Evolutionary conservation across 1,284 basidiomycete species (phyloP), one percentile per base, ranked within the genome.

Genomic region (Agroathelia rolfsii): DNA sequence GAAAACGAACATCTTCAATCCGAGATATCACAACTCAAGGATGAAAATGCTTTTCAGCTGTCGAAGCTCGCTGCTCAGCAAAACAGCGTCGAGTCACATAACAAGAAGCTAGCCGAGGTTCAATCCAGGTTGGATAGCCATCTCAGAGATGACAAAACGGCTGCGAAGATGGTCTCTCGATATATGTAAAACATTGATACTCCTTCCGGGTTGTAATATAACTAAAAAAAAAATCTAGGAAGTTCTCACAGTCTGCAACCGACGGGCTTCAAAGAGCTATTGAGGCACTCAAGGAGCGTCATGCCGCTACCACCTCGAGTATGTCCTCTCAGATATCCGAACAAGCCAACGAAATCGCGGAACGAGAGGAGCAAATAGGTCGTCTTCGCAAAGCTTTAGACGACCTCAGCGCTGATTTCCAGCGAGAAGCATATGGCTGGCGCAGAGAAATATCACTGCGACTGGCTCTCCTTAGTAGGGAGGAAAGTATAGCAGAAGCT

Each of bases 81-180:
- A 21, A 58, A 61, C 26, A 49, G 51, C 1, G 51, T 61, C 0
- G 58, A 65, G 14, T 50, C 62, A 3, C 61, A 71, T 27, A 63
- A 64, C 11, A 42, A 44, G 0, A 58, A 66, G 33, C 52, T 80
- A 8, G 65, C 69, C 0, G 49, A 60, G 18, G 52, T 65, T 1
- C 62, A 66, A 31, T 53, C 61, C 2, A 73, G 79, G 40, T 56
- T 84, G n/a, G 71, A 82, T 36, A 65, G 62, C 40, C 60, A 72
- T 25, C 58, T 64, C 38, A 54, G 75, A n/a, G 82, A 89, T 39
- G 85, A 90, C 41, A 71, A 66, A 9, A 72, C 76, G 2, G 85
- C 87, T 1, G 76, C 81, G 8, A 83, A 78, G 48, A 86, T 90
- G 66, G 86, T 90, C 18, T 78, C 86, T 34, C 70, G 85, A 29